phyloP scores from a whole-genome alignment of 139 green algal species.

The Chlamydomonas sp. region DNA sequence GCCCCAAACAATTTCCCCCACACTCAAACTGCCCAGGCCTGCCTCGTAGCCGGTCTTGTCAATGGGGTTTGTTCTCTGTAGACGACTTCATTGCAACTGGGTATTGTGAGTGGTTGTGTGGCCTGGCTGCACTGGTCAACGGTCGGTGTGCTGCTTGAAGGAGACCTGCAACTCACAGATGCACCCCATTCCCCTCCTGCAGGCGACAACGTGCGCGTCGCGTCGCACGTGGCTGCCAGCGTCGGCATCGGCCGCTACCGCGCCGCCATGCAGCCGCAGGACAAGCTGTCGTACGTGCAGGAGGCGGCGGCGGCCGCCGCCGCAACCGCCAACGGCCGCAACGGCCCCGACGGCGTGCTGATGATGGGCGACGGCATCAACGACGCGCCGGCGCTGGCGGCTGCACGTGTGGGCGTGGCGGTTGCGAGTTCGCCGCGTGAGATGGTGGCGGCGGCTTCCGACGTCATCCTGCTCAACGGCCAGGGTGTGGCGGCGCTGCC shows the following conservation, averaged over 20 bases:
- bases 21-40: too few relatives aligned
- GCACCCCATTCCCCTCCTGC: constrained; percentile 23
- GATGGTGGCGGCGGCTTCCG: constrained; percentile 78
- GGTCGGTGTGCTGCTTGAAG: too few relatives aligned
- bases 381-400: constrained; percentile 91
- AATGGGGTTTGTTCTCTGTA: too few relatives aligned
- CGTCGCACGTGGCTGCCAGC: constrained; percentile 53
- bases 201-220: constrained; percentile 79
- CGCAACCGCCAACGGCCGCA: neutral
- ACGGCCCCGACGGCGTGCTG: constrained; percentile 56
- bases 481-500: constrained; percentile 80
- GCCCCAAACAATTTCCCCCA: too few relatives aligned
- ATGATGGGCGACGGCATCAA: constrained; percentile 97
- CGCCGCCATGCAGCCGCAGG: constrained; percentile 75
- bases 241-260: constrained; percentile 71
- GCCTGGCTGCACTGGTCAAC: too few relatives aligned
- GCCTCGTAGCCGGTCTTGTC: too few relatives aligned
- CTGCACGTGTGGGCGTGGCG: constrained; percentile 82
- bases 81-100: too few relatives aligned
- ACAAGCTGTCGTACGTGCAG: constrained; percentile 74
- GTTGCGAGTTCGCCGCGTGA: constrained; percentile 71
- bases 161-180: too few relatives aligned
- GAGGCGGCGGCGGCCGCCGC: neutral
- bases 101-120: too few relatives aligned
- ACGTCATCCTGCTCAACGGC: constrained; percentile 85